These are phyloP conservation scores for Rhodotorula sp. DNA, from an alignment of 1,284 basidiomycete species.

Conservation along the genomic window DNA sequence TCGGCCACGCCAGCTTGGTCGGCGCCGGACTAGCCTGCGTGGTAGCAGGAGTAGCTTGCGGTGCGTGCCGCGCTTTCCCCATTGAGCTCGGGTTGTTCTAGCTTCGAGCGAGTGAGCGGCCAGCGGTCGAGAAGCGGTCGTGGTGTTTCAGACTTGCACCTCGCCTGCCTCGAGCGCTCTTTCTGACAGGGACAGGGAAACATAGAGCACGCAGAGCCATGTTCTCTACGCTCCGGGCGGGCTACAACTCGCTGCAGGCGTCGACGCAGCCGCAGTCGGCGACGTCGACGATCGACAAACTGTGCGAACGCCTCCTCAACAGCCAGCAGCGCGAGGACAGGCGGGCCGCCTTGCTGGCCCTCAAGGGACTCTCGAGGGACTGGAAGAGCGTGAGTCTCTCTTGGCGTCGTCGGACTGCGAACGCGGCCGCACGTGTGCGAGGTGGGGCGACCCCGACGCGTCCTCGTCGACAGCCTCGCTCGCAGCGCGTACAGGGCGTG, in stretches of 20 bases:
- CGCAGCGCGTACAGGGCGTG: background rate
- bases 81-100: background rate
- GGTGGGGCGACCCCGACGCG: conserved; percentile 2
- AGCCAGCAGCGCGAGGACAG: conserved; percentile 82
- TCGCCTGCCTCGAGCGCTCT: too few species aligned
- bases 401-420: background rate
- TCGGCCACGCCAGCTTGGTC: conserved; percentile 18
- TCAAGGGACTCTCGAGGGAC: conserved; percentile 88
- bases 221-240: conserved; percentile 33
- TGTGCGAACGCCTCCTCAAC: conserved; percentile 83
- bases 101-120: background rate
- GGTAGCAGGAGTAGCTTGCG: too few species aligned
- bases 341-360: conserved; percentile 81
- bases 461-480: background rate
- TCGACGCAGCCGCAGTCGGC: conserved; percentile 22
- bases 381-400: conserved; percentile 63
- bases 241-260: conserved; percentile 29
- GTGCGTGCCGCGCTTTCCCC: background rate
- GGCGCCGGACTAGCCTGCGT: background rate
- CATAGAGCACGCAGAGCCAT: background rate
- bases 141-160: background rate
- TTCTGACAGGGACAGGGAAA: too few species aligned
- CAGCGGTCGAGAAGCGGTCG: background rate
- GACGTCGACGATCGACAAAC: conserved; percentile 67
- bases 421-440: background rate